Evolutionary conservation across 2,329 filamentous ascomycete genomes (phyloP).

Genomic region (Penicillium sp.): DNA sequence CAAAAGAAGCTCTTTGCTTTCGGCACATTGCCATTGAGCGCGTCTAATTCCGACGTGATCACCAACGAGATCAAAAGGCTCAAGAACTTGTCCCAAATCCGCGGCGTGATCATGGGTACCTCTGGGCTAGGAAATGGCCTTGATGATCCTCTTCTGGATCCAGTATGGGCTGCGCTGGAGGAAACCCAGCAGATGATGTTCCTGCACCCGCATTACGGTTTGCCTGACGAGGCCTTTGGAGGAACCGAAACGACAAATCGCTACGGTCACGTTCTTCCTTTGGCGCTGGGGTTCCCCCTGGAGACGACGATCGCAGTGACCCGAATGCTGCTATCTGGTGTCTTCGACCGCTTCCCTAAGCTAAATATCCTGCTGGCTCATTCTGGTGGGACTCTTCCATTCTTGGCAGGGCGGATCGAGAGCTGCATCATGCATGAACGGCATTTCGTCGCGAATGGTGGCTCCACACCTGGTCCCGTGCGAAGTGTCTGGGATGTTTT

Average conservation of each 20-base stretch:
- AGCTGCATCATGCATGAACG: constrained; percentile 82
- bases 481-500: constrained; percentile 63
- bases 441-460: constrained; percentile 65
- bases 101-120: constrained; percentile 87
- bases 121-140: constrained; percentile 75
- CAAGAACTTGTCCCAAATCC: constrained; percentile 61
- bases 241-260: constrained; percentile 66
- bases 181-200: constrained; percentile 68
- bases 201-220: constrained; percentile 87
- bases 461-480: constrained; percentile 57
- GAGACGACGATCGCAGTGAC: constrained; percentile 90
- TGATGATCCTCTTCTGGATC: constrained; percentile 71
- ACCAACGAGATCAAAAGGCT: constrained; percentile 62
- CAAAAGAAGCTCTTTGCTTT: constrained; percentile 74
- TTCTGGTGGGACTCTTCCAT: constrained; percentile 83
- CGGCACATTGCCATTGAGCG: constrained; percentile 74
- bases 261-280: constrained; percentile 83
- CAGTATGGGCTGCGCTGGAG: constrained; percentile 69
- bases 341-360: constrained; percentile 71
- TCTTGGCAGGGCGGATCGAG: constrained; percentile 83
- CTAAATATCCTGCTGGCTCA: constrained; percentile 79
- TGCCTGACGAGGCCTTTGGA: constrained; percentile 77
- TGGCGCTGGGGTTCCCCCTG: constrained; percentile 84
- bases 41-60: constrained; percentile 60
- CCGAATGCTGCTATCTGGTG: constrained; percentile 80